Evolutionary conservation across 2,329 filamentous ascomycete species (phyloP).

Genomic region (Phaeosphaeriaceae sp.): DNA sequence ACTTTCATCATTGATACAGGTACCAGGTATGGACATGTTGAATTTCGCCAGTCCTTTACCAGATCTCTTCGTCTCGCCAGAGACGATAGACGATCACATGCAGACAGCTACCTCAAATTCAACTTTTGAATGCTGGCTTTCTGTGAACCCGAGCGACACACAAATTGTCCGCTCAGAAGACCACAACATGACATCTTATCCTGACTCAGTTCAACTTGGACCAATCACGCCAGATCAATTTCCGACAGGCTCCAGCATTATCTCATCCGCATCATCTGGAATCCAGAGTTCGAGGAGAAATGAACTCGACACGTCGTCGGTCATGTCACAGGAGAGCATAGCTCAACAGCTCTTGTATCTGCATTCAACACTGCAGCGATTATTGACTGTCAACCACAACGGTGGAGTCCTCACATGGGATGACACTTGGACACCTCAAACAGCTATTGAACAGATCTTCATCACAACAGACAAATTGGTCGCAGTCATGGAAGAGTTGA

Average conservation of each 20-base stretch:
- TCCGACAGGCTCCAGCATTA: neutral
- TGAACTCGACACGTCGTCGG: neutral
- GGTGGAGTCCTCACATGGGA: neutral
- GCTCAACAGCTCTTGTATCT: neutral
- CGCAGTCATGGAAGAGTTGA: neutral
- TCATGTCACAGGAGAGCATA: neutral
- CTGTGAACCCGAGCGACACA: neutral
- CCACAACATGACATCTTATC: neutral
- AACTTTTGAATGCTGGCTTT: neutral
- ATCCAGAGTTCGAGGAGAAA: neutral
- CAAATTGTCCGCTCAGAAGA: neutral
- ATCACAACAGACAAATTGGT: neutral
- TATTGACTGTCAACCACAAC: neutral
- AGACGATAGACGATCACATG: neutral
- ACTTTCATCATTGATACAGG: neutral
- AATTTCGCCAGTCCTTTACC: neutral
- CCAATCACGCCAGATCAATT: neutral
- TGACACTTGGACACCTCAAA: neutral
- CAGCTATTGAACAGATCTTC: neutral
- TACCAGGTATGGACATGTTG: neutral
- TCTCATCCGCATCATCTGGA: neutral
- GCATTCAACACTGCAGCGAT: neutral
- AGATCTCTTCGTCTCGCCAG: neutral
- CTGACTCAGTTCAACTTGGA: neutral
- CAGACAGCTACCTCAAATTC: neutral